A percentile compares a stretch with the other conserved stretches of the same genome.
Conservation (phyloP, 2,329 filamentous ascomycete species). For the Verticillium nonalfalfae region DNA sequence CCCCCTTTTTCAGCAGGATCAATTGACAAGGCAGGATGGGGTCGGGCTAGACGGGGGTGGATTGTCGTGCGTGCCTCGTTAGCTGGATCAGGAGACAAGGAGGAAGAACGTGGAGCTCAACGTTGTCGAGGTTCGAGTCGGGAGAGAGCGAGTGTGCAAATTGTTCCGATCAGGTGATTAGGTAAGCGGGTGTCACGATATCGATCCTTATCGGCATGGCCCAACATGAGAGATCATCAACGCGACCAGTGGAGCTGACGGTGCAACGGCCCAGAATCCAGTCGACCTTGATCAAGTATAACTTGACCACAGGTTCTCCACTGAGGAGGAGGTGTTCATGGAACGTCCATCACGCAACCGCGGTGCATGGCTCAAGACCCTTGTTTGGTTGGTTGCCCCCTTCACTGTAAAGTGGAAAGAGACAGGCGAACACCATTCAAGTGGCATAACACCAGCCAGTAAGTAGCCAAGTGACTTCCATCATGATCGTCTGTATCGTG, state of each 20-base stretch:
- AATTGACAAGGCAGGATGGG: neutral
- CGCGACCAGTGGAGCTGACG: too few relatives aligned
- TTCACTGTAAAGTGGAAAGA: too few relatives aligned
- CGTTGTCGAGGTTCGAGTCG: neutral
- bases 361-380: too few relatives aligned
- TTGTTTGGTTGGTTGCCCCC: too few relatives aligned
- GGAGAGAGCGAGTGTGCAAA: neutral
- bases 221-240: neutral
- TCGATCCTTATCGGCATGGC: neutral
- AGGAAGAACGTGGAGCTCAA: neutral
- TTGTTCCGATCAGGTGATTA: neutral
- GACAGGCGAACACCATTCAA: too few relatives aligned
- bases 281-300: too few relatives aligned
- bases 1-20: neutral
- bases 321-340: too few relatives aligned
- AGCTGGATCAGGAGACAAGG: neutral
- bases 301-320: too few relatives aligned
- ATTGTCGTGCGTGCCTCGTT: neutral
- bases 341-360: too few relatives aligned
- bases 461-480: neutral
- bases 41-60: neutral
- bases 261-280: too few relatives aligned
- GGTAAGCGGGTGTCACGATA: neutral
- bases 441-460: too few relatives aligned
- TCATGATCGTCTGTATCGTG: neutral